Base-by-base conservation (phyloP, 2,329 filamentous ascomycete genomes). In the Alternaria ethzedia region DNA sequence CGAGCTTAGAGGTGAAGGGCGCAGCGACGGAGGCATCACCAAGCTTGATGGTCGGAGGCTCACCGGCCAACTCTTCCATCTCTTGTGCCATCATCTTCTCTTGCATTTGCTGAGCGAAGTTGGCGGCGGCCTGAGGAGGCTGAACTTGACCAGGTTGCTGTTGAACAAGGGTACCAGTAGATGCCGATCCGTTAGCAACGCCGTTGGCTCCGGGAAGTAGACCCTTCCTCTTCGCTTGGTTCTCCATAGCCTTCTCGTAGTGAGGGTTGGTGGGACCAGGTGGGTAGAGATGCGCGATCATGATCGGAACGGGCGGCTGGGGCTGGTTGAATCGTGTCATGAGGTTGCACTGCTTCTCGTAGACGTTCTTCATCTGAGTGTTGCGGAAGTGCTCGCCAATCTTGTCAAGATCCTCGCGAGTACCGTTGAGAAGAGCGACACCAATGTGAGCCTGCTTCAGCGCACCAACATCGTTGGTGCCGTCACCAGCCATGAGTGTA, bases 391-490 rank as follows among this genome's bases (percentile, higher is more conserved):
- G 94, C 77, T 98, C 96, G 25, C 92, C 91, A 73, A 99, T 99
- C 79, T 91, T 94, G 60, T 90, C 90, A 57, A 99, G 87, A 78
- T 98, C 96, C 21, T 98, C 92, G 70, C 90, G 91, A 2, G 94
- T 96, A 67, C 96, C 96, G 81, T 99, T 99, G 71, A 99, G 88
- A 54, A 99, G 89, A 21, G 96, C 96, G 67, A 99, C 92, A 81
- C 96, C 96, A 68, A 99, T 94, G 78, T 99, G 96, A 44, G 96
- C 96, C 83, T 99, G 96, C 85, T 99, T 99, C 76, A 99, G 85
- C 47, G 96, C 96, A 69, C 96, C 96, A 59, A 99, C 96, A 77
- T 99, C 96, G 80, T 99, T 99, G 59, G 96, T 99, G 68, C 96
- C 96, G 76, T 99, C 96, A 81, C 96, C 96, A 73, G 94, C 96